phyloP scores from a whole-genome alignment of 2,329 filamentous ascomycete genomes.

The Penicillium sp. region DNA sequence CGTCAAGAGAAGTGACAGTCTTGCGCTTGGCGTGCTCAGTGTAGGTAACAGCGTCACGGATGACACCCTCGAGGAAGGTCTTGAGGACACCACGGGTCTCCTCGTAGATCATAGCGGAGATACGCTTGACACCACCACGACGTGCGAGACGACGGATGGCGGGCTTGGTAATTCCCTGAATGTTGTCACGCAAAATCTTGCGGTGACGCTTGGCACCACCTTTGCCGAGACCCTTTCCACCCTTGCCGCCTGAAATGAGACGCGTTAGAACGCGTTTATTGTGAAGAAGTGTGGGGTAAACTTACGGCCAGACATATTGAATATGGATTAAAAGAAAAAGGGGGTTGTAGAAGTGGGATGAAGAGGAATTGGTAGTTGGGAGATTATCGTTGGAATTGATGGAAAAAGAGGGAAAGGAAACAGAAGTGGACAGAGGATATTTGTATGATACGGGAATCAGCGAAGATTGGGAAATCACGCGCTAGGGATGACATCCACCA shows the following conservation, averaged over 20 bases:
- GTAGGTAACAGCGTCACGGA: conserved; percentile 76
- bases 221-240: conserved; percentile 97
- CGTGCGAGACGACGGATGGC: conserved; percentile 97
- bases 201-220: conserved; percentile 98
- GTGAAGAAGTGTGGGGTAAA: conserved; percentile 26
- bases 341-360: conserved; percentile 14
- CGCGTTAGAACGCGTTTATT: conserved; percentile 48
- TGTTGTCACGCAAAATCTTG: conserved; percentile 99
- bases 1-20: conserved; percentile 56
- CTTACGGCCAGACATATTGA: conserved; percentile 61
- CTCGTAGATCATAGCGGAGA: conserved; percentile 91
- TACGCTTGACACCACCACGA: conserved; percentile 99
- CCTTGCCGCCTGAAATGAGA: conserved; percentile 71
- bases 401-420: conserved; percentile 22
- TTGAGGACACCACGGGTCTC: conserved; percentile 79
- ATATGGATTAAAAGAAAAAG: conserved; percentile 25
- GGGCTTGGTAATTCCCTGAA: conserved; percentile 98
- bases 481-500: conserved; percentile 34
- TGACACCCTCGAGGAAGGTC: conserved; percentile 80
- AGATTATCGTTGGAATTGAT: conserved; percentile 24
- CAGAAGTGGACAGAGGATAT: conserved; percentile 37
- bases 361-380: conserved; percentile 21
- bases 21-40: conserved; percentile 77
- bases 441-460: conserved; percentile 38
- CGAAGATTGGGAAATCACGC: conserved; percentile 38